Percentiles rank a stretch among this genome's conserved stretches.
phyloP scores from a whole-genome alignment of 2,329 filamentous ascomycete genomes.

The Sclerotinia borealis region DNA sequence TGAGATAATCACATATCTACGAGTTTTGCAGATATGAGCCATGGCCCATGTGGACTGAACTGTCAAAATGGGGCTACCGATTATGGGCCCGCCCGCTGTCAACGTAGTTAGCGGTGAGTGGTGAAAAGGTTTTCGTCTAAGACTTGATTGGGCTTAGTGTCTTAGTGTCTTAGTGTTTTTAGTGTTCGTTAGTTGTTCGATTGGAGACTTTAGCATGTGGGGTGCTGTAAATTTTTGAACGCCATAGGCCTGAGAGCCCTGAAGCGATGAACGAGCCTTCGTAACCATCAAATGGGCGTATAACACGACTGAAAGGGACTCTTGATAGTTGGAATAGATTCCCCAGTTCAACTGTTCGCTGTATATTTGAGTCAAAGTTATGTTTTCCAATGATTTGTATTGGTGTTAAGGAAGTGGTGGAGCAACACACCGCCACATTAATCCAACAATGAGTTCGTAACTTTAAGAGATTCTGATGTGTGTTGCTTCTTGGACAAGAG shows the following conservation, averaged over 20 bases:
- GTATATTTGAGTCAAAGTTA: background rate
- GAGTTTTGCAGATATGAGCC: slow-evolving; percentile 3
- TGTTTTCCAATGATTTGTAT: background rate
- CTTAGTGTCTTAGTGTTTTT: too few species aligned
- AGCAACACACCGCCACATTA: background rate
- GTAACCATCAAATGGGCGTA: background rate
- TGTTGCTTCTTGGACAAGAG: background rate
- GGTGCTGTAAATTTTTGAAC: background rate
- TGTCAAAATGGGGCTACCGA: background rate
- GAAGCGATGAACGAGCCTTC: background rate
- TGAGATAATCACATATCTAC: background rate
- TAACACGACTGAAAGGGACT: background rate
- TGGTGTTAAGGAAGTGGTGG: background rate
- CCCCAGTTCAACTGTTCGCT: background rate
- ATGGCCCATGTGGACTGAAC: background rate
- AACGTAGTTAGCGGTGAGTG: slow-evolving; percentile 12
- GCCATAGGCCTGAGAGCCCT: background rate
- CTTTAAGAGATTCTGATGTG: background rate
- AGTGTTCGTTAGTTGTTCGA: too few species aligned
- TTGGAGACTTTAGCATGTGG: background rate
- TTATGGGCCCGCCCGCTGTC: background rate
- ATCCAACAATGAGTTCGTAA: too few species aligned
- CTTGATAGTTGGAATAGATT: background rate
- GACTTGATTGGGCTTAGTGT: background rate
- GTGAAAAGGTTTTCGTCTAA: background rate